These are phyloP conservation scores for apple (Malus domestica) DNA, from an alignment of 306 rosid genomes.

Conservation along the genomic window DNA sequence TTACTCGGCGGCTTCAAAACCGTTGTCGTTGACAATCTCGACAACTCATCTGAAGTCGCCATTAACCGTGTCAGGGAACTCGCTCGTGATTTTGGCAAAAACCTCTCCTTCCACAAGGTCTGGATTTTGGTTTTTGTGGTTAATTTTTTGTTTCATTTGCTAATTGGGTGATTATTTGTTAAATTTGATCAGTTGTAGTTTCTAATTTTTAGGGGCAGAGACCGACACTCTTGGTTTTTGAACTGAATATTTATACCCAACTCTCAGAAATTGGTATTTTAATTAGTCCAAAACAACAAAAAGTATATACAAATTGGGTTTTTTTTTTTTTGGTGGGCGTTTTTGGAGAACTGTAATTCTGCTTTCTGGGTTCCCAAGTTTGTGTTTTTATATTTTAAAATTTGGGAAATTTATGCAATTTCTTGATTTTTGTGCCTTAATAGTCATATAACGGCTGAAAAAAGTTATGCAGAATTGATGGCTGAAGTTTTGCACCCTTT, in stretches of 20 bases:
- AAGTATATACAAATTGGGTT: not conserved
- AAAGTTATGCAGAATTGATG: not conserved
- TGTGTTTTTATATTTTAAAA: not conserved
- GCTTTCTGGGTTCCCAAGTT: not conserved
- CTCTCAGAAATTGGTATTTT: not conserved
- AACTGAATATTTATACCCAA: not conserved
- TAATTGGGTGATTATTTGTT: not conserved
- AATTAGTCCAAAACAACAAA: not conserved
- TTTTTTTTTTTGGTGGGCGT: too few relatives aligned
- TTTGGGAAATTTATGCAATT: not conserved
- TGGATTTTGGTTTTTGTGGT: not conserved
- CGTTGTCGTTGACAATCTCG: slow-evolving; percentile 78
- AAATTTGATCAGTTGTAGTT: not conserved
- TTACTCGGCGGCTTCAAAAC: slow-evolving; percentile 62
- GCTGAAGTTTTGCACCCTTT: not conserved
- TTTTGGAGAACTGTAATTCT: not conserved
- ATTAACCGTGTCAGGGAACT: slow-evolving; percentile 58
- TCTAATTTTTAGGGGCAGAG: not conserved
- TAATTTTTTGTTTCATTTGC: not conserved
- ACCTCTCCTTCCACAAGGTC: slow-evolving; percentile 87
- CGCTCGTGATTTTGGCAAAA: slow-evolving; percentile 64
- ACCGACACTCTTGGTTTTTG: not conserved
- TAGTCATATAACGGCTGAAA: not conserved
- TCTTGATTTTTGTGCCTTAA: not conserved
- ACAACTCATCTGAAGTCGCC: slow-evolving; percentile 67